phyloP scores from a whole-genome alignment of 2,329 filamentous ascomycete genomes.

The Colletotrichum musicola region DNA sequence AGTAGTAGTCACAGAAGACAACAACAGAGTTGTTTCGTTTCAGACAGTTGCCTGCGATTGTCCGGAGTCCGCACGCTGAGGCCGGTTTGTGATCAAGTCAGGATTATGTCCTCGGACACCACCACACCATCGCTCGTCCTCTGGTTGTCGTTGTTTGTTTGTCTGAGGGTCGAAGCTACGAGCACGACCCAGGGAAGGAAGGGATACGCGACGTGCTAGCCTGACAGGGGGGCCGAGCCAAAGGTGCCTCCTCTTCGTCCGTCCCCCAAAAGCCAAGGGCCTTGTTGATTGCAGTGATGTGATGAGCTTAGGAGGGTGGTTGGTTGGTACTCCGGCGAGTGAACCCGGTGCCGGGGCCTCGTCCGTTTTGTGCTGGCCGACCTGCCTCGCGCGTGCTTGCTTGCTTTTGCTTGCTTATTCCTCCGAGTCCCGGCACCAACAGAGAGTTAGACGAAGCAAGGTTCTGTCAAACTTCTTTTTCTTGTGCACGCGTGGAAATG shows the following conservation, averaged over 20 bases:
- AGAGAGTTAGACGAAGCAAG: background rate
- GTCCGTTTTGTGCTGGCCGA: background rate
- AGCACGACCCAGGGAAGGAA: slow-evolving; percentile 2
- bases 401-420: slow-evolving; percentile 14
- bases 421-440: slow-evolving; percentile 1
- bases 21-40: slow-evolving; percentile 33
- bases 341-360: slow-evolving; percentile 9
- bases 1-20: background rate
- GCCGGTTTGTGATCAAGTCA: slow-evolving; percentile 1
- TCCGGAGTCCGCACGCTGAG: slow-evolving; percentile 23
- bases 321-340: slow-evolving; percentile 9
- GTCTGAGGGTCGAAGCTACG: slow-evolving; percentile 2
- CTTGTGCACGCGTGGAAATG: slow-evolving; percentile 3
- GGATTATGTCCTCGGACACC: slow-evolving; percentile 14
- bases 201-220: background rate
- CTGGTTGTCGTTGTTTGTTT: slow-evolving; percentile 4
- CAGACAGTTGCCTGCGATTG: slow-evolving; percentile 13
- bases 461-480: slow-evolving; percentile 20
- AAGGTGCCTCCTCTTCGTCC: background rate
- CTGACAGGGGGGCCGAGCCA: slow-evolving; percentile 9
- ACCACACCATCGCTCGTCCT: background rate
- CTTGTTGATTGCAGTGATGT: background rate
- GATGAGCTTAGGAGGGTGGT: background rate
- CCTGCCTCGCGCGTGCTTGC: background rate
- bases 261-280: no score